These are phyloP conservation scores for Dorcoceras hygrometricum DNA, from an alignment of 257 asterid genomes.

Conservation along the genomic window DNA sequence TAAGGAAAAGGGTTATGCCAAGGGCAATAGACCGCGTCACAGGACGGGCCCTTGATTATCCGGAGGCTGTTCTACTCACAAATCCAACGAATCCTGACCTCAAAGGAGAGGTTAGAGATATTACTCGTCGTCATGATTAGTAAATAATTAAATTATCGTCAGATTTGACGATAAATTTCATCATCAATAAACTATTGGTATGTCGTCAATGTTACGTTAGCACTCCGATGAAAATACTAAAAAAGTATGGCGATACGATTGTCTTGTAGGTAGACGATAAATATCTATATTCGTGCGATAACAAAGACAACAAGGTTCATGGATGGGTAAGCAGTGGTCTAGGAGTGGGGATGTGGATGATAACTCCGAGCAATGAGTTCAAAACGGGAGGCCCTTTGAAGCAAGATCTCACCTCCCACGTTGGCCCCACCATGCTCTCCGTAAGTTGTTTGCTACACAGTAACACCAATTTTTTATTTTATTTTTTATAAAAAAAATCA, in stretches of 20 bases:
- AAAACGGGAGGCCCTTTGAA: neutral
- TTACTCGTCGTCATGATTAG: too few relatives aligned
- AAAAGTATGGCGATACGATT: too few relatives aligned
- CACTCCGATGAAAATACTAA: too few relatives aligned
- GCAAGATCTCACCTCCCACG: conserved; percentile 10
- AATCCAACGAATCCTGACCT: conserved; percentile 31
- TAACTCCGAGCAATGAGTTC: conserved; percentile 6
- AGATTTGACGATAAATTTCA: too few relatives aligned
- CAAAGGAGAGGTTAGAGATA: conserved; percentile 52
- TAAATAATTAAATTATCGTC: neutral
- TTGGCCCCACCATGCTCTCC: neutral
- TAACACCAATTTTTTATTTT: too few relatives aligned
- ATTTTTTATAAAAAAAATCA: too few relatives aligned
- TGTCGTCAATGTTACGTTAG: too few relatives aligned
- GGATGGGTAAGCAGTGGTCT: neutral
- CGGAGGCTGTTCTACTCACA: conserved; percentile 51
- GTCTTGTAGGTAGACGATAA: neutral
- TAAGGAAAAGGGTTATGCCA: conserved; percentile 56
- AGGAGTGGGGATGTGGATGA: conserved; percentile 1
- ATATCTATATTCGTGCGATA: neutral
- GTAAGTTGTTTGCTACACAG: too few relatives aligned
- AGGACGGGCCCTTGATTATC: conserved; percentile 39
- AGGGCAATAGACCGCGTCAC: conserved; percentile 30
- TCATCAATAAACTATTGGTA: too few relatives aligned
- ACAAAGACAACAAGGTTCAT: conserved; percentile 1